These are phyloP conservation scores for Nepenthes gracilis DNA, from an alignment of 148 eudicot genomes.

Conservation along the genomic window DNA sequence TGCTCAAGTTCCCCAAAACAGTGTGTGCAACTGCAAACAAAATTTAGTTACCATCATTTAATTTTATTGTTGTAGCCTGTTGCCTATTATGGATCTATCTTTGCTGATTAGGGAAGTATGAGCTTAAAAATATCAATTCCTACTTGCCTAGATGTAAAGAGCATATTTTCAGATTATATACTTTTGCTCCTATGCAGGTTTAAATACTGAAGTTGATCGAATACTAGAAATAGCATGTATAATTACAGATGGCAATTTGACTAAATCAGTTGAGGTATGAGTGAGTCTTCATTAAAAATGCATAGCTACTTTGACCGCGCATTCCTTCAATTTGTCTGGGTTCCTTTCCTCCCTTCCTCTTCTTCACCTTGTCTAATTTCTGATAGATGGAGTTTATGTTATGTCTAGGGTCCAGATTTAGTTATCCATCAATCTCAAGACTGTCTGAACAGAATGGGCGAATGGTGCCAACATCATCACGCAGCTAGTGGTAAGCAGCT, in stretches of 20 bases:
- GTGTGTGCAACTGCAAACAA: too few species aligned
- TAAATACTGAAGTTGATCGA: conserved; percentile 72
- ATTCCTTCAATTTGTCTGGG: background rate
- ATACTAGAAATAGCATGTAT: conserved; percentile 91
- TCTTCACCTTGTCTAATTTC: background rate
- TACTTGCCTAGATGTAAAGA: too few species aligned
- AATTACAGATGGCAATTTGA: conserved; percentile 76
- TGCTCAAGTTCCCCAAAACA: too few species aligned
- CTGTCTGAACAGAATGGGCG: conserved; percentile 71
- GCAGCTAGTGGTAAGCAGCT: conserved; percentile 70
- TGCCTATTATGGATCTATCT: too few species aligned
- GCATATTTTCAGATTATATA: background rate
- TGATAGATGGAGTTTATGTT: background rate
- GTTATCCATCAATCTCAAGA: conserved; percentile 77
- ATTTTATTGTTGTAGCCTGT: too few species aligned
- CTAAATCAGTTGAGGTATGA: conserved; percentile 67
- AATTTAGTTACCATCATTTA: too few species aligned
- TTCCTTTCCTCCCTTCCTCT: background rate
- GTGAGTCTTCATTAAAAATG: conserved; percentile 3
- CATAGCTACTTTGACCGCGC: background rate
- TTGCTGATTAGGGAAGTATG: too few species aligned
- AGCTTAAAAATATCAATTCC: too few species aligned
- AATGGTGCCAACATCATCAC: conserved; percentile 86
- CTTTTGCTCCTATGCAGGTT: conserved; percentile 34
- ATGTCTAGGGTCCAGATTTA: conserved; percentile 72